These are phyloP conservation scores for Syzygium grande DNA, from an alignment of 345 rosid genomes.

Conservation along the genomic window DNA sequence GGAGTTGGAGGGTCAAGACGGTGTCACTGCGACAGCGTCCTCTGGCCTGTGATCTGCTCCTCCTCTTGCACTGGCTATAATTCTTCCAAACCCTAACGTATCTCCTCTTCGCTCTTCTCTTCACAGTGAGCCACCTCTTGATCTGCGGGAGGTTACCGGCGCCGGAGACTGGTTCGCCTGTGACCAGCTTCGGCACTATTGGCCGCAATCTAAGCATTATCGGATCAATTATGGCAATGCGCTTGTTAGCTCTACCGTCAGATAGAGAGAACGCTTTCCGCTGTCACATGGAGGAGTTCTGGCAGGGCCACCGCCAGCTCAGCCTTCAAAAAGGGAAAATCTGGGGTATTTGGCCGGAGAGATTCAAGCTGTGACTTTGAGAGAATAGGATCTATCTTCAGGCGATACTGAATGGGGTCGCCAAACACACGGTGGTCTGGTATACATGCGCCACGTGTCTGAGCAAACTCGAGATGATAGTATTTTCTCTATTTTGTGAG, in stretches of 20 bases:
- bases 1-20: constrained; percentile 43
- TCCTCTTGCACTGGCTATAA: constrained; percentile 2
- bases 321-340: background rate
- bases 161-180: constrained; percentile 13
- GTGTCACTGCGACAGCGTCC: background rate
- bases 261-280: constrained; percentile 6
- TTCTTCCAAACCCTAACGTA: constrained; percentile 54
- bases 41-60: background rate
- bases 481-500: background rate
- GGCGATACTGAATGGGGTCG: background rate
- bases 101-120: constrained; percentile 44
- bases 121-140: constrained; percentile 8
- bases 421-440: fast-evolving
- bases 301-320: background rate
- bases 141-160: constrained; percentile 1
- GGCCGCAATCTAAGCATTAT: constrained; percentile 67
- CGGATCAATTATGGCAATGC: constrained; percentile 25
- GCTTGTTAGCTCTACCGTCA: constrained; percentile 13
- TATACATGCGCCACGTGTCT: background rate
- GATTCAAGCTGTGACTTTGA: background rate
- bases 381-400: background rate
- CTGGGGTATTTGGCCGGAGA: background rate
- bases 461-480: background rate
- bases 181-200: constrained; percentile 67
- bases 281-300: constrained; percentile 9